Conservation (phyloP, 176 grass and related monocot genomes). For the Bromus sterilis region DNA sequence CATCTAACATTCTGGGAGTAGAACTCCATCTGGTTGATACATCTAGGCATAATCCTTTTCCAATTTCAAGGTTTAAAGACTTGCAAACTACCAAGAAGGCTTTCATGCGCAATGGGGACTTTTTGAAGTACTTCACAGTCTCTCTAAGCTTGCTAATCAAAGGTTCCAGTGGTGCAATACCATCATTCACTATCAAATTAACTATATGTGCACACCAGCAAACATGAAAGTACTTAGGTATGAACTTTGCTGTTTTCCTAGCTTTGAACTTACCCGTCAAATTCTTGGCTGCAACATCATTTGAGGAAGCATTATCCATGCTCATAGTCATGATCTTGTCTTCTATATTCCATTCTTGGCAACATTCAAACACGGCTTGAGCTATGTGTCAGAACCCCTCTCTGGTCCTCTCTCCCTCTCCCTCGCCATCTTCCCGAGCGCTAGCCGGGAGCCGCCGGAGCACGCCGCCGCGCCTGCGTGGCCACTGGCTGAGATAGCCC, state of each 20-base stretch:
- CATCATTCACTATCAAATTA: neutral
- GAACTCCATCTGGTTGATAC: neutral
- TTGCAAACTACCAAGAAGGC: neutral
- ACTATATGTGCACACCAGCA: neutral
- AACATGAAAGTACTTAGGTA: neutral
- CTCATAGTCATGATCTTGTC: neutral
- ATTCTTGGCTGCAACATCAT: neutral
- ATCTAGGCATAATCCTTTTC: too few species aligned
- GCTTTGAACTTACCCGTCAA: neutral
- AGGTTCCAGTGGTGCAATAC: neutral
- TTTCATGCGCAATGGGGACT: neutral
- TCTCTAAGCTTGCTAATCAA: neutral
- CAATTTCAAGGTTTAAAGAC: too few species aligned
- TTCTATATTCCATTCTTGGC: neutral
- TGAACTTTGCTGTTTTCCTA: neutral
- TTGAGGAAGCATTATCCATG: neutral
- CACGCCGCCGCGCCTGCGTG: too few species aligned
- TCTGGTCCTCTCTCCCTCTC: too few species aligned
- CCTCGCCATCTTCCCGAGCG: too few species aligned
- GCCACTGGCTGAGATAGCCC: too few species aligned
- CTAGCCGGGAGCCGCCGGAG: too few species aligned
- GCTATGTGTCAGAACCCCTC: too few species aligned
- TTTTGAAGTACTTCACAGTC: neutral
- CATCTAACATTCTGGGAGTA: neutral
- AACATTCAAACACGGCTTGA: neutral